Evolutionary conservation across 352 stramenopile genomes (phyloP), one percentile per base, ranked within the genome.

Genomic region (Phytophthora hybrid): DNA sequence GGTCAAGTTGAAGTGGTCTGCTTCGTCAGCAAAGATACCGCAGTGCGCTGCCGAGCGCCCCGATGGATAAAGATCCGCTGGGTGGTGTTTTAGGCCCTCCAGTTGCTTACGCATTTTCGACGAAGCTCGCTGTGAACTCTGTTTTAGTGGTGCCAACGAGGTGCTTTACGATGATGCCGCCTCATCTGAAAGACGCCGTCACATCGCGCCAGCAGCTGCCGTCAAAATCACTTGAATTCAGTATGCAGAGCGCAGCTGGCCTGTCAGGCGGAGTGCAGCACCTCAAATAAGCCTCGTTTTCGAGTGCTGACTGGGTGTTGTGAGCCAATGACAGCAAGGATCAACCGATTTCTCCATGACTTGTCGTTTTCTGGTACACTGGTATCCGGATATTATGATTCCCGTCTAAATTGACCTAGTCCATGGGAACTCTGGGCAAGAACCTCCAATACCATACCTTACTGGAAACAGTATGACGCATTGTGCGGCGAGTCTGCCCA

Each of bases 1-100:
- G 47, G 47, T 54, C n/a, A 54, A 54, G 47, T 54, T 54, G 47
- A 54, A 54, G 47, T 31, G 47, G 47, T 53, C 47, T 29, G 47
- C 47, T 54, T 54, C 7, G 47, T 29, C 47, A 29, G 47, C 41
- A 49, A 49, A 49, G 41, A 49, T 49, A 21, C 41, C 16, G 41
- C 41, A 14, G 41, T 49, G n/a, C 41, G n/a, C 41, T 49, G 41
- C 13, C 41, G 16, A 19, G 41, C 7, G 47, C 6, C 7, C n/a
- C 47, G 10, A 29, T 49, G 19, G 4, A 54, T 8, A 54, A 54
- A n/a, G 18, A n/a, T 7, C 1, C 26, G 7, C 0, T 13, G 11
- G 13, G 5, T 19, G 41, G 16, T 19, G 41, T 18, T 49, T 49
- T 49, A 49, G 7, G n/a, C 6, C 7, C 41, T 4, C 41, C 1